Percentiles rank a stretch among this genome's conserved stretches.
phyloP scores from a whole-genome alignment of 2,329 filamentous ascomycete genomes.

The Ceratocystis cacaofunesta region DNA sequence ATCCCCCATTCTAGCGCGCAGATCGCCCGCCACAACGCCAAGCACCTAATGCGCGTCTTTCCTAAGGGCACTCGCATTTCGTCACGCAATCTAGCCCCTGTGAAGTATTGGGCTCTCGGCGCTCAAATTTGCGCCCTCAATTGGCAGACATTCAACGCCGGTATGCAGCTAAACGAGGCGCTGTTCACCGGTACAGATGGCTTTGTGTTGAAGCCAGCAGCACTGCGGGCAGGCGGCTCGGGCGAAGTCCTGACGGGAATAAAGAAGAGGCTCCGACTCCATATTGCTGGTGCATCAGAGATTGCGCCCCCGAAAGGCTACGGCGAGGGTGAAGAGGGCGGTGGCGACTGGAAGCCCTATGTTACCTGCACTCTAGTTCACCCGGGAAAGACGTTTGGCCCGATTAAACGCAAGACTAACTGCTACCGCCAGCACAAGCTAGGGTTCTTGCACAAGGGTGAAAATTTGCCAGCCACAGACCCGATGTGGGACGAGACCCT shows the following conservation, averaged over 20 bases:
- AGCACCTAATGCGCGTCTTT: constrained; percentile 54
- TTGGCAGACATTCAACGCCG: constrained; percentile 52
- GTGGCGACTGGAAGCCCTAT: constrained; percentile 36
- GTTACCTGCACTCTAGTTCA: constrained; percentile 50
- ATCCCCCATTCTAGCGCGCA: constrained; percentile 28
- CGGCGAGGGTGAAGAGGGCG: constrained; percentile 11
- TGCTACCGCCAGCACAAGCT: constrained; percentile 46
- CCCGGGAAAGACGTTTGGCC: constrained; percentile 34
- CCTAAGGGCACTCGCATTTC: constrained; percentile 56
- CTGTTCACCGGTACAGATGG: constrained; percentile 50
- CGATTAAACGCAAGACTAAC: constrained; percentile 46
- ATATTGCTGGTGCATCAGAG: constrained; percentile 47
- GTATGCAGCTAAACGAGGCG: constrained; percentile 54
- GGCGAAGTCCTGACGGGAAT: constrained; percentile 33
- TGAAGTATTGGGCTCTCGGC: constrained; percentile 51
- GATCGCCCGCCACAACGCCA: constrained; percentile 46
- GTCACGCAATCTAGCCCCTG: constrained; percentile 47
- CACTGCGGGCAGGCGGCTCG: constrained; percentile 40
- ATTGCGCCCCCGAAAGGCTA: constrained; percentile 30
- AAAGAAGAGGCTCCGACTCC: constrained; percentile 38
- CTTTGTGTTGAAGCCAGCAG: constrained; percentile 49
- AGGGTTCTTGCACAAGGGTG: constrained; percentile 40
- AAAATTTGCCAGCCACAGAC: constrained; percentile 43
- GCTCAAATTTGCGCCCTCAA: constrained; percentile 57
- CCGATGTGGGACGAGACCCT: constrained; percentile 51